phyloP scores from a whole-genome alignment of 1,284 basidiomycete genomes.

The Peniophora sp. region DNA sequence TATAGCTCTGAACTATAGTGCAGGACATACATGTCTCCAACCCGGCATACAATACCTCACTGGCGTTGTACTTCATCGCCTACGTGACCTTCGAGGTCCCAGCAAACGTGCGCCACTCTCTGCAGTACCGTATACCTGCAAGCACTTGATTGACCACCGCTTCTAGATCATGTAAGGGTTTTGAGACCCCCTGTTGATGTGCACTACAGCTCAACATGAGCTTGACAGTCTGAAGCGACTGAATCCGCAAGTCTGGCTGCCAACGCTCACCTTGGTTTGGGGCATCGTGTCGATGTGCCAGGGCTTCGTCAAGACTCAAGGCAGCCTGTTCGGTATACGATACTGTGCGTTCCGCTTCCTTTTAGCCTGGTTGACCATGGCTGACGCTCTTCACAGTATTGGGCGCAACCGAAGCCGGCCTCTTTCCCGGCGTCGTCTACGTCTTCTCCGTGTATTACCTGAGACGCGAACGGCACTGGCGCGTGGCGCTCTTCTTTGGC shows the following conservation, averaged over 20 bases:
- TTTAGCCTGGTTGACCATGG: background rate
- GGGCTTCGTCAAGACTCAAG: constrained; percentile 49
- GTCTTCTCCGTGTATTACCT: constrained; percentile 57
- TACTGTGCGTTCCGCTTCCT: constrained; percentile 29
- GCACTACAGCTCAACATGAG: constrained; percentile 1
- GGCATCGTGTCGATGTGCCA: constrained; percentile 53
- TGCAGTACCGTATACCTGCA: too few species aligned
- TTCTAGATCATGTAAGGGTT: constrained; percentile 35
- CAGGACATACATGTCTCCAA: constrained; percentile 40
- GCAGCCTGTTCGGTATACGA: constrained; percentile 48
- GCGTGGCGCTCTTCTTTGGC: constrained; percentile 55
- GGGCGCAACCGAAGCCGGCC: constrained; percentile 45
- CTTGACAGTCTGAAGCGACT: constrained; percentile 43
- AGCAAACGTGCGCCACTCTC: constrained; percentile 41
- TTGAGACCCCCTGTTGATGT: background rate
- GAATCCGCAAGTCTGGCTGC: constrained; percentile 52
- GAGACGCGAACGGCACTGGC: constrained; percentile 47
- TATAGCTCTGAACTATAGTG: background rate
- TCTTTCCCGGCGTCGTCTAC: constrained; percentile 57
- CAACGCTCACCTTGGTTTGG: constrained; percentile 50
- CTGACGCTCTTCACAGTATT: constrained; percentile 29
- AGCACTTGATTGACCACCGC: constrained; percentile 15
- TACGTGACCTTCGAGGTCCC: constrained; percentile 70
- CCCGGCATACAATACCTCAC: constrained; percentile 48
- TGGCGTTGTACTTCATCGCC: constrained; percentile 60